Conservation (phyloP, 2,329 filamentous ascomycete species). For the Fusarium sp. region DNA sequence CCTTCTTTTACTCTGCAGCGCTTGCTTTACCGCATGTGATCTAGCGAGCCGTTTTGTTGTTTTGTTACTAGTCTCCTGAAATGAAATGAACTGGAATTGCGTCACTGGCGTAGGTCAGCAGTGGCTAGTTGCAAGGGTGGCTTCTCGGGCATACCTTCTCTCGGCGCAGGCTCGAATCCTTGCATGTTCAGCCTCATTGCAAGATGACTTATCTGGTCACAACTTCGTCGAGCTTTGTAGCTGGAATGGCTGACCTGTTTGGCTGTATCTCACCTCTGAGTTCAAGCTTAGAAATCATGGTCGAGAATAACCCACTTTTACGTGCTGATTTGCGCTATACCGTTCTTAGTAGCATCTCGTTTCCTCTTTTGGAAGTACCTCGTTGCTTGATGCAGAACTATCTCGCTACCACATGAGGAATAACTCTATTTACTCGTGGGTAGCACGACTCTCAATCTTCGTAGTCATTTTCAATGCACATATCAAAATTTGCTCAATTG, state of each 20-base stretch:
- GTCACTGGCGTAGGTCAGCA: constrained; percentile 12
- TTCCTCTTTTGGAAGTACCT: constrained; percentile 24
- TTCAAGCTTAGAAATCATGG: constrained; percentile 24
- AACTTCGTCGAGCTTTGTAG: background rate
- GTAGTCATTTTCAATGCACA: fast-evolving
- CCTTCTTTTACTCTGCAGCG: constrained; percentile 30
- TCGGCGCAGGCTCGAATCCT: fast-evolving
- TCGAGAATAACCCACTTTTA: background rate
- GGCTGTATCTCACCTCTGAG: background rate
- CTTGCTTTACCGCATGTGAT: constrained; percentile 41
- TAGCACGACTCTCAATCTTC: background rate
- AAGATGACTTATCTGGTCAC: background rate
- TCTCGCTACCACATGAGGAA: background rate
- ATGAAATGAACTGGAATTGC: constrained; percentile 39
- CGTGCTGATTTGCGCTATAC: background rate
- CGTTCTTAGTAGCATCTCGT: background rate
- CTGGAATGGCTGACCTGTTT: background rate
- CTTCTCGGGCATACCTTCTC: background rate
- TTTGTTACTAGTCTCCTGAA: background rate
- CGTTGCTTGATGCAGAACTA: background rate
- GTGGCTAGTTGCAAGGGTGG: background rate
- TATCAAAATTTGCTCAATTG: no score
- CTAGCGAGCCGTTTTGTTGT: constrained; percentile 25
- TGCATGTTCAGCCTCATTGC: background rate
- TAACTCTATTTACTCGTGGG: background rate